Base-by-base conservation (phyloP, 805 yeast species). In the Ogataea dorogensis region DNA sequence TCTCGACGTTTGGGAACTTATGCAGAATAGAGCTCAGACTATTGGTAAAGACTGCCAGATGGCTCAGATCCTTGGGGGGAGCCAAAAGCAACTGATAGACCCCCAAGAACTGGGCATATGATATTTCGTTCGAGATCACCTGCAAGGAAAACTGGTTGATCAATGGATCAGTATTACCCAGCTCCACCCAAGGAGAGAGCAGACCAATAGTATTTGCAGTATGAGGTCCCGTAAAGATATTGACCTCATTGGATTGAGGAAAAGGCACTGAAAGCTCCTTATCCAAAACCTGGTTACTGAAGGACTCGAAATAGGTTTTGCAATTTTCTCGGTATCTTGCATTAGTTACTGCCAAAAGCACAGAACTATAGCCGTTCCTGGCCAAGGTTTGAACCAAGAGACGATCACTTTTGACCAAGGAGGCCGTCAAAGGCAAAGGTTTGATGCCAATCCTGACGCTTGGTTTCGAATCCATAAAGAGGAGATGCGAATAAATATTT, bases 141-240 rank as follows among this genome's bases (percentile, higher is more conserved):
- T 79, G 79, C 22, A 61, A 59, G 5, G 82, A 75, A 32, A 79
- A 63, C 42, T 69, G 73, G 19, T 80, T 72, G 3, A 75, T 63
- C 5, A 65, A 43, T 0, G 59, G 54, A 52, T 78, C 75, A 7
- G 61, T 59, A 19, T 79, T 70, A 44, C 80, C 86, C 25, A 80
- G 56, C 49, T 80, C 86, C n/a, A 79, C 63, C 86, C 87, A 81
- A 2, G 83, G 75, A 0, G 86, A 72, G 2, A 80, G 55, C 19
- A 80, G 49, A 0, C 85, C 86, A 16, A 81, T 69, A 6, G 75
- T 57, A 44, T 59, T 56, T 2, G 49, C 35, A 2, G 67, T 54
- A 48, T 73, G 73, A 0, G 54, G 44, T 1, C 75, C 77, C 0
- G 70, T 64, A 7, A 64, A 51, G 5, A 72, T 48, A 31, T 63